Conservation (phyloP, 1,284 basidiomycete species). For the Ganoderma lucidum region DNA sequence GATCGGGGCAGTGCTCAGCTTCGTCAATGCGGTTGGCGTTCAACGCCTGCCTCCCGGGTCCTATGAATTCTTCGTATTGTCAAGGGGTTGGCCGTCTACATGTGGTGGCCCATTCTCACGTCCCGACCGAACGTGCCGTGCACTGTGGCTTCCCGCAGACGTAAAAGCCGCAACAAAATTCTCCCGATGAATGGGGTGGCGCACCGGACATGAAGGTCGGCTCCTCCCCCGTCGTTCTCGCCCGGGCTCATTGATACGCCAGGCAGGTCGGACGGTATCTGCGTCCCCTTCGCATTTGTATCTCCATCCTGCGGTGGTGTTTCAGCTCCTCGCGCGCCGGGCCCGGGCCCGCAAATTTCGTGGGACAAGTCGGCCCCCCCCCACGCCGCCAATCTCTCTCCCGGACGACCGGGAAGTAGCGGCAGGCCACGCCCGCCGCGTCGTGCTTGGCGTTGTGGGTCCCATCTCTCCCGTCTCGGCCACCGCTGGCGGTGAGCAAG, state of each 20-base stretch:
- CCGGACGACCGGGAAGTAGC: slow-evolving; percentile 24
- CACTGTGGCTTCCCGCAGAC: neutral
- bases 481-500: neutral
- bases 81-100: neutral
- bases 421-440: slow-evolving; percentile 10
- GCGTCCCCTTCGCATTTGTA: neutral
- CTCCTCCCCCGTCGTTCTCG: neutral
- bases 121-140: neutral
- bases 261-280: neutral
- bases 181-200: neutral
- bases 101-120: neutral
- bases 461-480: slow-evolving; percentile 7
- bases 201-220: neutral
- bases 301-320: neutral
- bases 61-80: neutral
- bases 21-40: neutral
- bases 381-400: slow-evolving; percentile 20
- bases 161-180: neutral
- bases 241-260: neutral
- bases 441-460: slow-evolving; percentile 15
- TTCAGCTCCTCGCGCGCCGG: neutral
- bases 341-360: slow-evolving; percentile 3
- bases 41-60: slow-evolving; percentile 1
- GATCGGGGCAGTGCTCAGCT: neutral
- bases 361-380: neutral